phyloP scores from a whole-genome alignment of 768 basidiomycete genomes.

The Hirschioporus abietinus region DNA sequence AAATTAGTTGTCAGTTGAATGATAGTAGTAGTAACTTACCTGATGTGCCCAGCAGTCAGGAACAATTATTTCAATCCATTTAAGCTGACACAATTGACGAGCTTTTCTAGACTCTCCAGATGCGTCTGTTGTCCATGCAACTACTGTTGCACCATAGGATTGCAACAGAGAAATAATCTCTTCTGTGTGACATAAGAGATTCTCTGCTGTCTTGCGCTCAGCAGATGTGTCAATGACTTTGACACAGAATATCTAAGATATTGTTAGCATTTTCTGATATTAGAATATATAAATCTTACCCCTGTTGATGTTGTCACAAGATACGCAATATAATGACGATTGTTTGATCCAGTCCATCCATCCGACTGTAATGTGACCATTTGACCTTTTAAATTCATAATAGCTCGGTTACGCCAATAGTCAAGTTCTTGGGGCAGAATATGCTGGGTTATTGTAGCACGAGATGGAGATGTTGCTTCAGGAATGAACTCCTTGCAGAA shows the following conservation, averaged over 20 bases:
- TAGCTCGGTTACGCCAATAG: constrained; percentile 1
- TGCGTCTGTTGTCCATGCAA: constrained; percentile 28
- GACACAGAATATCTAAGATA: constrained; percentile 25
- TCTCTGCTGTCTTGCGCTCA: constrained; percentile 28
- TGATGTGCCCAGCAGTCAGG: constrained; percentile 35
- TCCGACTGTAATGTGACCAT: constrained; percentile 27
- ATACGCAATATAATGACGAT: constrained; percentile 28
- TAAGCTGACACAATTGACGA: constrained; percentile 11
- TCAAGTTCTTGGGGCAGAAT: constrained; percentile 18
- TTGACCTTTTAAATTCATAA: constrained; percentile 11
- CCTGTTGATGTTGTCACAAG: constrained; percentile 23
- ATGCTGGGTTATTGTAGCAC: constrained; percentile 19
- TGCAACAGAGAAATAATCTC: constrained; percentile 16
- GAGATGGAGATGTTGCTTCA: constrained; percentile 20
- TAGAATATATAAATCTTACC: constrained; percentile 13
- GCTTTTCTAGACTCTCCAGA: constrained; percentile 30
- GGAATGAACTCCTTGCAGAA: constrained; percentile 14
- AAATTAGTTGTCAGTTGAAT: constrained; percentile 18
- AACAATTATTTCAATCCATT: constrained; percentile 23
- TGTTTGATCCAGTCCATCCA: constrained; percentile 32
- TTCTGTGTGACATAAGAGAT: constrained; percentile 21
- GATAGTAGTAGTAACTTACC: constrained; percentile 18
- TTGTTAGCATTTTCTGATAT: constrained; percentile 7
- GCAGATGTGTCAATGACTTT: constrained; percentile 26
- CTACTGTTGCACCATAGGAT: constrained; percentile 20